A percentile compares a stretch with the other conserved stretches of the same genome.
Conservation (phyloP, 306 rosid genomes). For the Prunus armeniaca region DNA sequence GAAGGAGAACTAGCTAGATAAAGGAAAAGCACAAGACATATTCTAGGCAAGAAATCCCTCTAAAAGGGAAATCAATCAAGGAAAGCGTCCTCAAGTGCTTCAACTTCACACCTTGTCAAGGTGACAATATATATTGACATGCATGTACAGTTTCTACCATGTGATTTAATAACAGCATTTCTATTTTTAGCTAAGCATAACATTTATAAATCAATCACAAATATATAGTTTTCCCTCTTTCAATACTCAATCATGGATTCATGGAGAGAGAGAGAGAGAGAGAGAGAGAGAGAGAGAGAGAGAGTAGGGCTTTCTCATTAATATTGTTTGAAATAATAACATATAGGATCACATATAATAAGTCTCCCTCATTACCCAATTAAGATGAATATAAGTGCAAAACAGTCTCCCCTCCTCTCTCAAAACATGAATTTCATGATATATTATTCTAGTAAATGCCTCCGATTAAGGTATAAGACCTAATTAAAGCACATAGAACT, state of each 20-base stretch:
- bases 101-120: background rate
- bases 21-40: background rate
- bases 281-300: background rate
- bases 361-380: background rate
- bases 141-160: background rate
- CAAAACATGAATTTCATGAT: slow-evolving; percentile 15
- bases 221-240: background rate
- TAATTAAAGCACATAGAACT: slow-evolving; percentile 28
- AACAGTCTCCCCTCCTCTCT: background rate
- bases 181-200: background rate
- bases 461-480: slow-evolving; percentile 26
- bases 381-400: background rate
- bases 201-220: background rate
- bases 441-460: slow-evolving; percentile 29
- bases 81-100: background rate
- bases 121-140: background rate
- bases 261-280: background rate
- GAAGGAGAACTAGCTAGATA: background rate
- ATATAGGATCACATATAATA: background rate
- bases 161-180: background rate
- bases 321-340: slow-evolving; percentile 12
- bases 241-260: slow-evolving; percentile 12
- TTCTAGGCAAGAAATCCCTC: slow-evolving; percentile 5
- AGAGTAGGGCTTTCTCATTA: slow-evolving; percentile 6
- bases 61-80: background rate